A percentile compares a stretch with the other conserved stretches of the same genome.
Conservation (phyloP, 441 rosid genomes). For the Bocquillonia castaneifolia region DNA sequence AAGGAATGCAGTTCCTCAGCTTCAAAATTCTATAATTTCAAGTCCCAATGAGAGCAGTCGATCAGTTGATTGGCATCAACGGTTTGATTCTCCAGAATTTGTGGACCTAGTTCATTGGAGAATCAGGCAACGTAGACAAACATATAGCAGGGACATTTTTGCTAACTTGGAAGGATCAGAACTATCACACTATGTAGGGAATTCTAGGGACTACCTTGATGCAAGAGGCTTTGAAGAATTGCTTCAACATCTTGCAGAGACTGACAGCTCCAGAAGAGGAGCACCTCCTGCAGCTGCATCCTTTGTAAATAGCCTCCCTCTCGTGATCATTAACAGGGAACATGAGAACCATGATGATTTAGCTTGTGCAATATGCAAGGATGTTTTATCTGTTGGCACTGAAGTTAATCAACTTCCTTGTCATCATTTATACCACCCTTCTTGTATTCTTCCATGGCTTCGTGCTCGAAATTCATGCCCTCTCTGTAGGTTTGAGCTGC, state of each 20-base stretch:
- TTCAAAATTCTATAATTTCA: conserved; percentile 32
- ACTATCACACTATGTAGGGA: conserved; percentile 35
- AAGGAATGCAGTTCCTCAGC: conserved; percentile 26
- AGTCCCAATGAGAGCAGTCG: conserved; percentile 47
- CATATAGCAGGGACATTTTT: conserved; percentile 33
- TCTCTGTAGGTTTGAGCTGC: conserved; percentile 84
- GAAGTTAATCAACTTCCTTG: conserved; percentile 83
- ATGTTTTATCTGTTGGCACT: conserved; percentile 44
- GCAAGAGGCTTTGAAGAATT: conserved; percentile 65
- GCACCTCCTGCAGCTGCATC: conserved; percentile 84
- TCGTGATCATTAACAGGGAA: conserved; percentile 40
- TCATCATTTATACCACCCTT: conserved; percentile 66
- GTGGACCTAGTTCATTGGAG: conserved; percentile 36
- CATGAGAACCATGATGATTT: conserved; percentile 44
- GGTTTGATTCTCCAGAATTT: conserved; percentile 40
- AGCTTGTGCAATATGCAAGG: conserved; percentile 89
- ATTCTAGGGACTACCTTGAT: conserved; percentile 58
- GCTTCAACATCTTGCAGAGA: conserved; percentile 68
- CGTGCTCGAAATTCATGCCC: conserved; percentile 84
- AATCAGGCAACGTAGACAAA: conserved; percentile 40
- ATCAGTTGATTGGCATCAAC: conserved; percentile 25
- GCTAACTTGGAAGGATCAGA: conserved; percentile 40
- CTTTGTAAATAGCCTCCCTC: conserved; percentile 56
- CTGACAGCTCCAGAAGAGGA: conserved; percentile 74
- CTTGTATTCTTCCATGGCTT: conserved; percentile 87